Conservation (phyloP, 768 basidiomycete species). For the Jaapia argillacea region DNA sequence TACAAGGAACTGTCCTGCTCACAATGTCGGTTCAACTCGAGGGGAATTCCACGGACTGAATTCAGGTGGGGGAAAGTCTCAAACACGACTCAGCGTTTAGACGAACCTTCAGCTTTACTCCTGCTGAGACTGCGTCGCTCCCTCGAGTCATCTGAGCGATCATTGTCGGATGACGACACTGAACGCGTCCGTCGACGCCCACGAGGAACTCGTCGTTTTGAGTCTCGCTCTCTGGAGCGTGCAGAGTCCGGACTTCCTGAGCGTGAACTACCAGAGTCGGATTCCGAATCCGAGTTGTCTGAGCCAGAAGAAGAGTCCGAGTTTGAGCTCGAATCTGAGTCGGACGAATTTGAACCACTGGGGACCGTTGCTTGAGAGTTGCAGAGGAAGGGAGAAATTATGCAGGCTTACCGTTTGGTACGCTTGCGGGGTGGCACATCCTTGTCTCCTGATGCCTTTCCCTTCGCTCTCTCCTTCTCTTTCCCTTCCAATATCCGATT, state of each 20-base stretch:
- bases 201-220: conserved; percentile 28
- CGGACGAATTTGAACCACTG: conserved; percentile 6
- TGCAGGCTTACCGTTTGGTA: conserved; percentile 20
- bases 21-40: not conserved
- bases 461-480: conserved; percentile 61
- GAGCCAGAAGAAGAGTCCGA: conserved; percentile 23
- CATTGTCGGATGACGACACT: conserved; percentile 1
- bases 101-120: not conserved
- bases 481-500: conserved; percentile 77
- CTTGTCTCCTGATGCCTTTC: conserved; percentile 17
- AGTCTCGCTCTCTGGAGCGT: conserved; percentile 30
- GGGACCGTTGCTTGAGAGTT: conserved; percentile 8
- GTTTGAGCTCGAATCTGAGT: conserved; percentile 18
- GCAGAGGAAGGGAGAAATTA: conserved; percentile 8
- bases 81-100: too few relatives aligned
- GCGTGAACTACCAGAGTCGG: conserved; percentile 30
- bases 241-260: conserved; percentile 27
- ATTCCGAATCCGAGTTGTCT: conserved; percentile 17
- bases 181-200: conserved; percentile 8
- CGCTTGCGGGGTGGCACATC: conserved; percentile 16
- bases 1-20: too few relatives aligned
- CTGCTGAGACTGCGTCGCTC: not conserved
- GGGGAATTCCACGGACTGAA: too few relatives aligned
- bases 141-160: too few relatives aligned
- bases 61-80: too few relatives aligned